Evolutionary conservation across 2,329 filamentous ascomycete species (phyloP).

Genomic region (Graphium sp.): DNA sequence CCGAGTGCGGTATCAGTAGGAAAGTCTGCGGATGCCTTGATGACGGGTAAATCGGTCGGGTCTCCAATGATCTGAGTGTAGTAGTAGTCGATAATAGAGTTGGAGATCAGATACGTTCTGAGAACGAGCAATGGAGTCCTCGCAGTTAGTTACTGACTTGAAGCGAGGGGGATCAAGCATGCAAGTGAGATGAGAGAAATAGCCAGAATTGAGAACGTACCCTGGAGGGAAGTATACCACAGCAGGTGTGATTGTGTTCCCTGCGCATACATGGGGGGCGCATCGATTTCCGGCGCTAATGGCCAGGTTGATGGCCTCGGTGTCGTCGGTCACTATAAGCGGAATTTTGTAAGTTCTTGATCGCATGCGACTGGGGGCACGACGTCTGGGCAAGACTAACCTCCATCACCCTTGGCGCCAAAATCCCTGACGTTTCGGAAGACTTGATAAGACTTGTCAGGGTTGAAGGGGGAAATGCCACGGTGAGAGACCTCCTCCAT

Average conservation of each 20-base stretch:
- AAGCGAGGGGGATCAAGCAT: neutral
- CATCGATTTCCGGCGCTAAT: slow-evolving; percentile 22
- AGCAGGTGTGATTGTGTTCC: slow-evolving; percentile 16
- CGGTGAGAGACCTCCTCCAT: slow-evolving; percentile 27
- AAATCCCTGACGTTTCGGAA: slow-evolving; percentile 30
- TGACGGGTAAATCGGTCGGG: slow-evolving; percentile 35
- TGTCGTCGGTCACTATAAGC: slow-evolving; percentile 16
- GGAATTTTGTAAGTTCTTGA: neutral
- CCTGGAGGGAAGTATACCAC: slow-evolving; percentile 19
- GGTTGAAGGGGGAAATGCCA: slow-evolving; percentile 27
- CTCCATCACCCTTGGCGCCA: slow-evolving; percentile 20
- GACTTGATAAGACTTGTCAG: slow-evolving; percentile 21
- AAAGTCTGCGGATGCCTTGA: slow-evolving; percentile 36
- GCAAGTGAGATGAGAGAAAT: neutral
- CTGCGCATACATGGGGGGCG: slow-evolving; percentile 13
- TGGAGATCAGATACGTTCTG: slow-evolving; percentile 52
- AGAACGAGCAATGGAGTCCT: neutral
- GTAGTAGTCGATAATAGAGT: slow-evolving; percentile 58
- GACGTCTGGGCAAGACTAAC: too few relatives aligned
- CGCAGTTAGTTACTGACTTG: neutral
- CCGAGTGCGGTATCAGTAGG: slow-evolving; percentile 16
- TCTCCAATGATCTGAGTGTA: slow-evolving; percentile 68
- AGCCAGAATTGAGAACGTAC: slow-evolving; percentile 8
- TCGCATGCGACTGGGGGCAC: neutral
- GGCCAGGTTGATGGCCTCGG: slow-evolving; percentile 16